A percentile compares a stretch with the other conserved stretches of the same genome.
These are phyloP conservation scores for Scytalidium sp. DNA, from an alignment of 2,329 filamentous ascomycete genomes.

Conservation along the genomic window DNA sequence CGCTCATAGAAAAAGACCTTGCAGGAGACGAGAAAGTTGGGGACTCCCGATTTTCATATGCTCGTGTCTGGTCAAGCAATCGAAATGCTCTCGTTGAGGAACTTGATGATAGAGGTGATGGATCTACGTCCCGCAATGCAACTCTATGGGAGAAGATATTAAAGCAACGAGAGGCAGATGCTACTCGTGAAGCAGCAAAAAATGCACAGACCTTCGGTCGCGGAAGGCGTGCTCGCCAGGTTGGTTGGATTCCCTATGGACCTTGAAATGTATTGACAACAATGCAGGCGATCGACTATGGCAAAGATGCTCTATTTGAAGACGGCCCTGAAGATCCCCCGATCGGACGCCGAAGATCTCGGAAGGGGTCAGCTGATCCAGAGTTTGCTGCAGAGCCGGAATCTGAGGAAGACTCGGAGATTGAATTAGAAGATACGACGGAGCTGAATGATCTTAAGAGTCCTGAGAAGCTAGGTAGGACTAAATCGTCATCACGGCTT, in stretches of 20 bases:
- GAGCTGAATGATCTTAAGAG: constrained; percentile 1
- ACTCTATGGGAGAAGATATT: constrained; percentile 90
- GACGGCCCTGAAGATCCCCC: constrained; percentile 3
- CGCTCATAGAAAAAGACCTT: constrained; percentile 63
- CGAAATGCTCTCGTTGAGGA: constrained; percentile 64
- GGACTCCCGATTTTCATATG: constrained; percentile 84
- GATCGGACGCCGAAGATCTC: background rate
- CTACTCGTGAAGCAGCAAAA: constrained; percentile 66
- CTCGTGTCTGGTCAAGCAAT: constrained; percentile 89
- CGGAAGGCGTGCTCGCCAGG: constrained; percentile 59
- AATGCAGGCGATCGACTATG: constrained; percentile 6
- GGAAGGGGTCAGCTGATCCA: constrained; percentile 9
- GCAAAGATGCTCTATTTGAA: constrained; percentile 10
- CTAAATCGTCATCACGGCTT: background rate
- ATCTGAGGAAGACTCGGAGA: constrained; percentile 10
- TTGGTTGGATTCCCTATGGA: constrained; percentile 10
- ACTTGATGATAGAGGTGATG: constrained; percentile 49
- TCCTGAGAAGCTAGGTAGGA: background rate
- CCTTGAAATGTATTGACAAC: background rate
- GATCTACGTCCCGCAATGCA: constrained; percentile 54
- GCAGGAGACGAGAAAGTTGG: constrained; percentile 56
- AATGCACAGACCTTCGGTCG: constrained; percentile 77
- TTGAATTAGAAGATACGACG: constrained; percentile 2
- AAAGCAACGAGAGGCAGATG: constrained; percentile 74
- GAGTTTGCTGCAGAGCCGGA: constrained; percentile 10